Percentiles rank a stretch among this genome's conserved stretches.
Conservation (phyloP, 2,329 filamentous ascomycete genomes). For the Fusarium citri region DNA sequence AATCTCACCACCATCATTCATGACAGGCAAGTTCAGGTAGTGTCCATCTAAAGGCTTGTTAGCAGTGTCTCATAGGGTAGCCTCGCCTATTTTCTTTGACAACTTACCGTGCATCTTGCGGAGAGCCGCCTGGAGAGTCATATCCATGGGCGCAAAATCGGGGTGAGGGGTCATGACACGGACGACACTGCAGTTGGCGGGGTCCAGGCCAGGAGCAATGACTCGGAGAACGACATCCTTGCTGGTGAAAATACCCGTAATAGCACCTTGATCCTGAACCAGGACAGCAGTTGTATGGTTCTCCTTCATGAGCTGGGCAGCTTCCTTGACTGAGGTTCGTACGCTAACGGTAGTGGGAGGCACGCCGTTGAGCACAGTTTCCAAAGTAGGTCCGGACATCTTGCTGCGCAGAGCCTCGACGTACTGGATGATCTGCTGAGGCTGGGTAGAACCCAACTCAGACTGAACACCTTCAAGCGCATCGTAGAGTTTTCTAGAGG, state of each 20-base stretch:
- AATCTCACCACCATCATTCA: conserved; percentile 97
- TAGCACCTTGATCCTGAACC: conserved; percentile 95
- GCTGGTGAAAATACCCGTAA: conserved; percentile 99
- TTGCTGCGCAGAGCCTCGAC: conserved; percentile 94
- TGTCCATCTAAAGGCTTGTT: conserved; percentile 79
- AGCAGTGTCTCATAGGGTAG: background rate
- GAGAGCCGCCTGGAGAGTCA: conserved; percentile 98
- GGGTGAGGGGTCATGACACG: conserved; percentile 99
- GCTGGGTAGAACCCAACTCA: conserved; percentile 93
- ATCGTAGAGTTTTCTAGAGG: conserved; percentile 97
- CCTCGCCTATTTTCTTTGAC: background rate
- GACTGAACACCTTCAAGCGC: conserved; percentile 97
- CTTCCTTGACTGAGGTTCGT: conserved; percentile 94
- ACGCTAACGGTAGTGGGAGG: conserved; percentile 96
- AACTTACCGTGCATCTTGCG: conserved; percentile 97
- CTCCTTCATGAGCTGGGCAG: conserved; percentile 96
- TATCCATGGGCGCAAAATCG: conserved; percentile 97
- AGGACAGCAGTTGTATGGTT: conserved; percentile 97
- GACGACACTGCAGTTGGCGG: conserved; percentile 94
- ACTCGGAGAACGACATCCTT: conserved; percentile 98
- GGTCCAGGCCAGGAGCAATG: conserved; percentile 95
- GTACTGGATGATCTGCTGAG: conserved; percentile 98
- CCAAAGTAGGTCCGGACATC: conserved; percentile 97
- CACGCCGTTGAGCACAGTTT: conserved; percentile 91
- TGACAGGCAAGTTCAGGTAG: conserved; percentile 97